phyloP scores from a whole-genome alignment of 306 rosid species.

The Medicago arabica region DNA sequence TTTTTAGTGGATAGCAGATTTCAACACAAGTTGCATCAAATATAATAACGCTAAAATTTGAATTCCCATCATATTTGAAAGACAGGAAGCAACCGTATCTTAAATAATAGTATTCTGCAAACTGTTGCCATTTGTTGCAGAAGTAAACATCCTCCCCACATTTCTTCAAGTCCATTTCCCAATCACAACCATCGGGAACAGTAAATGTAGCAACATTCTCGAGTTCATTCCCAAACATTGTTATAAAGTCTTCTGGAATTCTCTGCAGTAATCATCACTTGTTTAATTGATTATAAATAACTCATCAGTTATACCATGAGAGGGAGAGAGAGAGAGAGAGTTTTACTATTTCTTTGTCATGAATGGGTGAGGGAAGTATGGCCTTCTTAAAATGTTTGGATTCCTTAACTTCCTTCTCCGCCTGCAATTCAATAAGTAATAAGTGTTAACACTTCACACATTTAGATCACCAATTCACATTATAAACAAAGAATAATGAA shows the following conservation, averaged over 20 bases:
- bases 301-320: too few species aligned
- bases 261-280: background rate
- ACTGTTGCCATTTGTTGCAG: slow-evolving; percentile 31
- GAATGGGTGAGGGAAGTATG: slow-evolving; percentile 35
- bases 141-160: background rate
- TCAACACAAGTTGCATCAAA: slow-evolving; percentile 42
- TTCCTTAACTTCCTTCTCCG: background rate
- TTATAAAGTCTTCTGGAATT: slow-evolving; percentile 42
- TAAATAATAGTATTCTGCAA: slow-evolving; percentile 33
- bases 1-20: slow-evolving; percentile 36
- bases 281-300: too few species aligned
- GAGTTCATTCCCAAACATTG: slow-evolving; percentile 39
- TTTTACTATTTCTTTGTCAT: slow-evolving; percentile 17
- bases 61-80: slow-evolving; percentile 40
- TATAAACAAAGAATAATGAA: too few species aligned
- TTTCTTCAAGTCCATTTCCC: slow-evolving; percentile 38
- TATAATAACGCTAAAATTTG: slow-evolving; percentile 40
- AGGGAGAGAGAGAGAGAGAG: too few species aligned
- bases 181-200: slow-evolving; percentile 28
- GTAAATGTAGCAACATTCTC: slow-evolving; percentile 11
- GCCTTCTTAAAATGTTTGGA: background rate
- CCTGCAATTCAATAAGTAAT: slow-evolving; percentile 1
- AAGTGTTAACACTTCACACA: background rate
- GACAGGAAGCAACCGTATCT: slow-evolving; percentile 28
- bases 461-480: background rate